Percentiles rank a stretch among this genome's conserved stretches.
Conservation (phyloP, 495 filamentous ascomycete genomes). For the Aspergillus kassunensis region DNA sequence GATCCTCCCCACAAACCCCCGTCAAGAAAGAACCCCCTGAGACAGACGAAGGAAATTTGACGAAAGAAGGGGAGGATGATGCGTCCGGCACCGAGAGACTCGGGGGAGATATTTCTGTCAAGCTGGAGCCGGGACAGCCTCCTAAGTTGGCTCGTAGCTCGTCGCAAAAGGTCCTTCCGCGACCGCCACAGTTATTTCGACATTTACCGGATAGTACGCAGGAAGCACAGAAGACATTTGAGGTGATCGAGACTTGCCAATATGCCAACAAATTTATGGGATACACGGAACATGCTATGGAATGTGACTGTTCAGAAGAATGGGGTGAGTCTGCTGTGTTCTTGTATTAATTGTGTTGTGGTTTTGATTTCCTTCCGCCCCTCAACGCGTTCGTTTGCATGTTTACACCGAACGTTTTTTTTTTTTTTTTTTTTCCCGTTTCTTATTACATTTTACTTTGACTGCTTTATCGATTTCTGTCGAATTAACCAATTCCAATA, state of each 20-base stretch:
- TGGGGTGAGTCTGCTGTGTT: constrained; percentile 70
- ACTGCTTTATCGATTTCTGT: not conserved
- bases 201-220: constrained; percentile 69
- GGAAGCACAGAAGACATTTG: constrained; percentile 73
- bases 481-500: constrained; percentile 37
- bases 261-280: constrained; percentile 90
- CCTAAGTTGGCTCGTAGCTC: constrained; percentile 71
- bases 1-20: constrained; percentile 17
- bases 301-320: constrained; percentile 93
- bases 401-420: not conserved
- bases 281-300: constrained; percentile 84
- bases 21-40: constrained; percentile 19
- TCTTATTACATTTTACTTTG: not conserved
- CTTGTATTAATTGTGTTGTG: not conserved
- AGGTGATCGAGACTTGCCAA: constrained; percentile 73
- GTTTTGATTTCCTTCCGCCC: not conserved
- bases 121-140: constrained; percentile 62
- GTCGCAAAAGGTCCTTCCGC: constrained; percentile 62
- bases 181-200: constrained; percentile 60
- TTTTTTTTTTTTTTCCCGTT: not conserved
- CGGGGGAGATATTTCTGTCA: constrained; percentile 57
- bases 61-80: constrained; percentile 3
- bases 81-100: constrained; percentile 35
- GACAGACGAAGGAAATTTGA: constrained; percentile 1
- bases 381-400: not conserved